Percentiles rank a stretch among this genome's conserved stretches.
Evolutionary conservation across 495 filamentous ascomycete species (phyloP).

Genomic region (Penicillium subrubescens): DNA sequence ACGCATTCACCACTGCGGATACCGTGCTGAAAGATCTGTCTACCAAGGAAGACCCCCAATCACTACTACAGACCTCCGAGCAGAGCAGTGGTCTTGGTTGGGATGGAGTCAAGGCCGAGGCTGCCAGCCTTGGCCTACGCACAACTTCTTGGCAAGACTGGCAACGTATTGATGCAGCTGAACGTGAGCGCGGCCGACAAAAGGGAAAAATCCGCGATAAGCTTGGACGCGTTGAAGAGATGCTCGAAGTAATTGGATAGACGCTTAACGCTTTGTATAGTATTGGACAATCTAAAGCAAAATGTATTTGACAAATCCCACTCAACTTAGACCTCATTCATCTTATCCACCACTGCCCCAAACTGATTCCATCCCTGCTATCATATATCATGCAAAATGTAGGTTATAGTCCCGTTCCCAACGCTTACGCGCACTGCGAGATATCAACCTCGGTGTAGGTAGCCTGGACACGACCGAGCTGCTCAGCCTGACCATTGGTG

Average conservation of each 20-base stretch:
- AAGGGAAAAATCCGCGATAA: conserved; percentile 85
- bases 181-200: conserved; percentile 64
- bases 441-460: conserved; percentile 44
- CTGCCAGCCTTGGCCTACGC: conserved; percentile 48
- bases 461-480: conserved; percentile 59
- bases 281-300: conserved; percentile 6
- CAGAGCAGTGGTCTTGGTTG: conserved; percentile 63
- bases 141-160: conserved; percentile 78
- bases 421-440: conserved; percentile 39
- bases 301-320: neutral
- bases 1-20: conserved; percentile 89
- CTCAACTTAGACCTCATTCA: neutral
- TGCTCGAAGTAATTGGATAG: conserved; percentile 63
- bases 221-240: conserved; percentile 73
- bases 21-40: conserved; percentile 74
- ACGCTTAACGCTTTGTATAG: conserved; percentile 16
- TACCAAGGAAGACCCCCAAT: conserved; percentile 25
- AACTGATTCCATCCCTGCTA: neutral
- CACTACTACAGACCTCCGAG: conserved; percentile 49
- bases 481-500: conserved; percentile 56
- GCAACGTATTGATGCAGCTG: conserved; percentile 78
- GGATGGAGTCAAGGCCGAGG: conserved; percentile 67
- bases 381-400: neutral
- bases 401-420: neutral
- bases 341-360: neutral